Evolutionary conservation across 371 early-diverging fungal species (phyloP).

Genomic region (Parasitella parasitica): DNA sequence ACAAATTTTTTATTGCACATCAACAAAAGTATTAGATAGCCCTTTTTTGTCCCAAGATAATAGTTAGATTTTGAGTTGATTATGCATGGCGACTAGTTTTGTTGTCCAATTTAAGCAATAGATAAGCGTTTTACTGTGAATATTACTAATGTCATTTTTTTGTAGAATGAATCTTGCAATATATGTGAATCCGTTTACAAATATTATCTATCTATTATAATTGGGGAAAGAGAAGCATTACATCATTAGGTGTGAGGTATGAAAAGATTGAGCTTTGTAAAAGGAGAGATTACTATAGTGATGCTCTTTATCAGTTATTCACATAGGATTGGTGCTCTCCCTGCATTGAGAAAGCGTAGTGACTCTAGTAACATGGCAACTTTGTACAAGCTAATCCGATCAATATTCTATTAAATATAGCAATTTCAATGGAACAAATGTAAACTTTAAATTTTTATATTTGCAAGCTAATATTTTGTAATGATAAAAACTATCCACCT

Average conservation of each 20-base stretch:
- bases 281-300: background rate
- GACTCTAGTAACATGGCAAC: background rate
- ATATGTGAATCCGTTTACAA: background rate
- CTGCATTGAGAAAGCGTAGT: background rate
- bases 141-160: background rate
- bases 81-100: background rate
- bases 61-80: background rate
- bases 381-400: background rate
- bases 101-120: background rate
- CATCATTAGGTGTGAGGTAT: background rate
- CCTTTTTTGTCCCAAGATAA: background rate
- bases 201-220: background rate
- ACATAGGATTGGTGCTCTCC: background rate
- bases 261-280: background rate
- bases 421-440: slow-evolving; percentile 12
- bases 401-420: background rate
- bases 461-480: background rate
- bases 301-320: background rate
- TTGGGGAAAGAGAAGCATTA: background rate
- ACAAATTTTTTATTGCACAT: slow-evolving; percentile 41
- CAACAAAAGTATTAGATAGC: slow-evolving; percentile 5
- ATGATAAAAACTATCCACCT: too few relatives aligned
- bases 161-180: background rate
- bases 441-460: slow-evolving; percentile 15
- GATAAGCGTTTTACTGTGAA: background rate